Percentiles rank a stretch among this genome's conserved stretches.
Conservation (phyloP, 2,329 filamentous ascomycete genomes). For the Neopestalotiopsis sp. region DNA sequence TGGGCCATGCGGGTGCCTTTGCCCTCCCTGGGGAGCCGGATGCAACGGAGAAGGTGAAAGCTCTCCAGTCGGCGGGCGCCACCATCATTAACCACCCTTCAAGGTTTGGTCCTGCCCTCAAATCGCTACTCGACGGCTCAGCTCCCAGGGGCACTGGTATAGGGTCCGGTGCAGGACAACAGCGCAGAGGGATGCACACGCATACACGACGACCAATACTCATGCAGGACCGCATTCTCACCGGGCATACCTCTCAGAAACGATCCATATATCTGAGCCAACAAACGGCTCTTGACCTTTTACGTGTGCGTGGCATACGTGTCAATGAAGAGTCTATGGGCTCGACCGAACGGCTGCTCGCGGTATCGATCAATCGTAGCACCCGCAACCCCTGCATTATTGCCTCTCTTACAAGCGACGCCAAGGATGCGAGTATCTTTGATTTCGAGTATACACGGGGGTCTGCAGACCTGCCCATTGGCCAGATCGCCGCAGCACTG, state of each 20-base stretch:
- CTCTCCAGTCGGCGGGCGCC: constrained; percentile 69
- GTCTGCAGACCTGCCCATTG: constrained; percentile 47
- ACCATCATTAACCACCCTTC: constrained; percentile 78
- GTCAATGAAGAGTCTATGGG: constrained; percentile 42
- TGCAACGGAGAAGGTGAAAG: constrained; percentile 68
- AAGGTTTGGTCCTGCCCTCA: constrained; percentile 74
- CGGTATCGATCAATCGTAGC: constrained; percentile 69
- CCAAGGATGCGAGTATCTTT: constrained; percentile 55
- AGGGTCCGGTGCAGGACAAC: constrained; percentile 23
- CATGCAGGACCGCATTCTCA: constrained; percentile 18
- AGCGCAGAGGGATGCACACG: constrained; percentile 59
- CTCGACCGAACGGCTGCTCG: constrained; percentile 56
- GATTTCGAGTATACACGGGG: constrained; percentile 65
- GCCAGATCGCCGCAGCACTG: constrained; percentile 54
- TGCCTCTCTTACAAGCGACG: constrained; percentile 56
- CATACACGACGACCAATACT: constrained; percentile 37
- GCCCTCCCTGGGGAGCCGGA: constrained; percentile 68
- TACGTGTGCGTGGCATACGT: constrained; percentile 56
- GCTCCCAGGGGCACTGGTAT: constrained; percentile 19
- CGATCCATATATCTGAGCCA: constrained; percentile 62
- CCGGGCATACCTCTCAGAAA: constrained; percentile 39
- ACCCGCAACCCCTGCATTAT: constrained; percentile 68
- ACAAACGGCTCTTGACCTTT: constrained; percentile 58
- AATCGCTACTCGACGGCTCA: constrained; percentile 56
- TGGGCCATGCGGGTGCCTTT: constrained; percentile 84